Evolutionary conservation across 352 stramenopile genomes (phyloP).

Genomic region (Pythium chondricola): DNA sequence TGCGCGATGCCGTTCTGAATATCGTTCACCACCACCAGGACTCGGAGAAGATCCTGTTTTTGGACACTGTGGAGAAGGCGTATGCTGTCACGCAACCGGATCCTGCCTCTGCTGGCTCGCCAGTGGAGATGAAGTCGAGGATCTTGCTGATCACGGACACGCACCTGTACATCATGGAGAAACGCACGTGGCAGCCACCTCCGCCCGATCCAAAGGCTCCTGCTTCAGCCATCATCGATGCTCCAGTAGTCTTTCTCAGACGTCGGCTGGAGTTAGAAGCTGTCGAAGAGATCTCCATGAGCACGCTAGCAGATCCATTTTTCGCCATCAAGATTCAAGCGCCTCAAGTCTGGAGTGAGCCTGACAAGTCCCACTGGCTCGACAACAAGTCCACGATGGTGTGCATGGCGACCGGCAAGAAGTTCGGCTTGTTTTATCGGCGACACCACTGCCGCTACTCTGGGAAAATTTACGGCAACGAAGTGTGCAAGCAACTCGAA

Average conservation of each 20-base stretch:
- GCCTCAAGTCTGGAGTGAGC: conserved; percentile 42
- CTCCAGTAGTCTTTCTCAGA: conserved; percentile 70
- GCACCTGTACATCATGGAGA: conserved; percentile 78
- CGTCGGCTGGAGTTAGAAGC: conserved; percentile 49
- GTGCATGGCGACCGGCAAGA: conserved; percentile 82
- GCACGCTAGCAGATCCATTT: conserved; percentile 74
- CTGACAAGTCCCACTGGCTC: conserved; percentile 77
- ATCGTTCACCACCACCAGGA: conserved; percentile 77
- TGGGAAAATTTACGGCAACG: conserved; percentile 82
- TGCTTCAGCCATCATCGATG: conserved; percentile 35
- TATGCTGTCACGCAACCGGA: conserved; percentile 13
- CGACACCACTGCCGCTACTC: conserved; percentile 85
- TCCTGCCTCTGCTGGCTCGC: background rate
- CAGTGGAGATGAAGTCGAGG: conserved; percentile 32
- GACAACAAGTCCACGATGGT: conserved; percentile 81
- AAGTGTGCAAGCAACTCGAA: conserved; percentile 73
- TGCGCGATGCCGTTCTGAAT: conserved; percentile 55
- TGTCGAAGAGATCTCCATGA: conserved; percentile 78
- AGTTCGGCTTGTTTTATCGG: conserved; percentile 85
- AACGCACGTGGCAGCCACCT: conserved; percentile 47
- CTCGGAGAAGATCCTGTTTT: conserved; percentile 78
- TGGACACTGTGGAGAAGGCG: conserved; percentile 68
- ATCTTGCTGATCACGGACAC: conserved; percentile 67
- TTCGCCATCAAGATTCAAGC: conserved; percentile 65
- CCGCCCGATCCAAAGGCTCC: conserved; percentile 37